Conservation (phyloP, 164 flowering plant species). For the Sedum album region DNA sequence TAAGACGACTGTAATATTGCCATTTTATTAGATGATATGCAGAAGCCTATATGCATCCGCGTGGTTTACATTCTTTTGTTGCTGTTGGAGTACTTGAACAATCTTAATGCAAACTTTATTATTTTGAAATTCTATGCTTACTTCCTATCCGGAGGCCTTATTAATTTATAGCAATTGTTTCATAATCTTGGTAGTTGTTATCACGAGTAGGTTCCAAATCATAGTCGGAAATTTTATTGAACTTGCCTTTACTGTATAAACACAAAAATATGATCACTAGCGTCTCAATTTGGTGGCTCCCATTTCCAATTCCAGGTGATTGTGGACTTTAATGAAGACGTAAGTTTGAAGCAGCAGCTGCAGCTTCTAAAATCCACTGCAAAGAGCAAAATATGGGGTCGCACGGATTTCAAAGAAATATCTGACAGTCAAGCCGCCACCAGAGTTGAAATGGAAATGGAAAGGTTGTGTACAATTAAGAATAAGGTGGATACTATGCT, state of each 20-base stretch:
- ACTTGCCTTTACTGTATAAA: background rate
- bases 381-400: constrained; percentile 17
- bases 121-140: no score
- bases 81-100: no score
- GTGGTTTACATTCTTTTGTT: no score
- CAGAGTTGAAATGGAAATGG: constrained; percentile 44
- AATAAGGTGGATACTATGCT: constrained; percentile 36
- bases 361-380: constrained; percentile 25
- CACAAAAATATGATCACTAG: no score
- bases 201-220: background rate
- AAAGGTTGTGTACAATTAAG: constrained; percentile 49
- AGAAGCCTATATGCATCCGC: background rate
- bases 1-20: background rate
- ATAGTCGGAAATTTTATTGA: background rate
- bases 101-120: no score
- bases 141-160: no score
- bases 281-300: background rate
- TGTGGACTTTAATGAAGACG: constrained; percentile 33
- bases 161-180: background rate
- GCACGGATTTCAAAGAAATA: constrained; percentile 9
- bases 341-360: constrained; percentile 39
- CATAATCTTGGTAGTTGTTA: background rate
- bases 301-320: constrained; percentile 33
- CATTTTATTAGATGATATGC: background rate
- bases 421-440: constrained; percentile 11